These are phyloP conservation scores for Beauveria bassiana DNA, from an alignment of 2,329 filamentous ascomycete genomes.

Conservation along the genomic window DNA sequence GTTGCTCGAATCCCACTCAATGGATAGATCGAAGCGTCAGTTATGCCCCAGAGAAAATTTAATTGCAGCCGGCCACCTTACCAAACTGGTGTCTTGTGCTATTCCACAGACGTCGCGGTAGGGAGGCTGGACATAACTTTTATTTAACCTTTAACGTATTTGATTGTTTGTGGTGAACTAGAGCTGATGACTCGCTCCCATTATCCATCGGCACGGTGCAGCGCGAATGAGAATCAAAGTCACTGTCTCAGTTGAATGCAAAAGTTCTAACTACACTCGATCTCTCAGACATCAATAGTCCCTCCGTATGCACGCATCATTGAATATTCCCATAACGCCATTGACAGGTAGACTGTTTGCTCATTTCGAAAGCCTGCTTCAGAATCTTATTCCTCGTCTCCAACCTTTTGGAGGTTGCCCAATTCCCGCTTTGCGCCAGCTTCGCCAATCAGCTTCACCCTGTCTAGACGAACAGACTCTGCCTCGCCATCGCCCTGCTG, in stretches of 20 bases:
- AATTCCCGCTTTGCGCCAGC: conserved; percentile 84
- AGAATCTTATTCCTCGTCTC: conserved; percentile 54
- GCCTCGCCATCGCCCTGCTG: conserved; percentile 75
- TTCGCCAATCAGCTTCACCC: conserved; percentile 76
- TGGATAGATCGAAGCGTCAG: conserved; percentile 61
- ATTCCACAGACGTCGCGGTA: conserved; percentile 22
- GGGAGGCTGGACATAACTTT: conserved; percentile 36
- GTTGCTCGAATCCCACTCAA: conserved; percentile 65
- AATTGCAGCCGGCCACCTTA: conserved; percentile 65
- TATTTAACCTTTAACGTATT: conserved; percentile 24
- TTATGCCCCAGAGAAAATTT: conserved; percentile 67
- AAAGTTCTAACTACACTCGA: neutral
- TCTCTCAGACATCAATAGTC: neutral
- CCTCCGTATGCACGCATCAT: neutral
- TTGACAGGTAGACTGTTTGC: neutral
- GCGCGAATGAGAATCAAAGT: neutral
- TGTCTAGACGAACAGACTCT: conserved; percentile 79
- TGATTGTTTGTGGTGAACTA: neutral
- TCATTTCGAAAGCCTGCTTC: neutral
- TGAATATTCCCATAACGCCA: conserved; percentile 6
- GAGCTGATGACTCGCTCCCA: neutral
- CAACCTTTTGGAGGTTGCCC: conserved; percentile 93
- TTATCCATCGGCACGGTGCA: no score
- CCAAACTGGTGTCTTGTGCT: conserved; percentile 32
- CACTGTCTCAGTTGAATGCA: neutral